Base-by-base conservation (phyloP, 768 basidiomycete species). In the Lyophyllum decastes region DNA sequence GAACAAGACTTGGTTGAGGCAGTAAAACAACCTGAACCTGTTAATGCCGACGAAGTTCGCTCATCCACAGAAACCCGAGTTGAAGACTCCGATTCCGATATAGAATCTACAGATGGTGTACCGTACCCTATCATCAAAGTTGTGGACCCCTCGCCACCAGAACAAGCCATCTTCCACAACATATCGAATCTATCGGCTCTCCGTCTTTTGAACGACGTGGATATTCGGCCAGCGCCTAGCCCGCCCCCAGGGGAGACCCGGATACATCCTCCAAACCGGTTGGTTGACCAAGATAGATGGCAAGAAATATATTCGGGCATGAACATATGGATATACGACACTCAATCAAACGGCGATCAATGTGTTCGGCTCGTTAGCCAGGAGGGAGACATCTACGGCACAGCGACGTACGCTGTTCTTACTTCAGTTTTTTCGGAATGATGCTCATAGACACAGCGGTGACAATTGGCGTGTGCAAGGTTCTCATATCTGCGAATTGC, bases 391-490 rank as follows among this genome's bases (percentile, higher is more conserved):
- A 70, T 85, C 60, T 91, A 91, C 63, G 89, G 90, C 26, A 88
- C 89, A 27, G 90, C 89, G 52, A 89, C 89, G 90, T 90, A 67
- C 70, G 87, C 80, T 69, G 87, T 80, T 19, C 49, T 27, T 5
- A 14, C 49, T 41, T n/a, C 57, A 1, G 21, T 38, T 52, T 40
- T 19, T 52, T 34, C 8, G 43, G 41, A 19, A 40, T 27, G n/a
- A 2, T 41, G 22, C 60, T 35, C n/a, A 57, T 41, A 38, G 9
- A 17, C 34, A 26, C 68, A 93, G 91, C 34, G 91, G 83, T 21
- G 91, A 93, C 65, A 93, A 89, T 63, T 93, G 90, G 90, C 83
- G 91, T 19, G 87, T 87, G 11, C 78, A 85, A 47, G 87, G 79
- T 1, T 75, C 84, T 22, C 88, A 89, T 65, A 82, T 92, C 6